Evolutionary conservation across 2,329 filamentous ascomycete genomes (phyloP).

Genomic region (Tolypocladium capitatum): DNA sequence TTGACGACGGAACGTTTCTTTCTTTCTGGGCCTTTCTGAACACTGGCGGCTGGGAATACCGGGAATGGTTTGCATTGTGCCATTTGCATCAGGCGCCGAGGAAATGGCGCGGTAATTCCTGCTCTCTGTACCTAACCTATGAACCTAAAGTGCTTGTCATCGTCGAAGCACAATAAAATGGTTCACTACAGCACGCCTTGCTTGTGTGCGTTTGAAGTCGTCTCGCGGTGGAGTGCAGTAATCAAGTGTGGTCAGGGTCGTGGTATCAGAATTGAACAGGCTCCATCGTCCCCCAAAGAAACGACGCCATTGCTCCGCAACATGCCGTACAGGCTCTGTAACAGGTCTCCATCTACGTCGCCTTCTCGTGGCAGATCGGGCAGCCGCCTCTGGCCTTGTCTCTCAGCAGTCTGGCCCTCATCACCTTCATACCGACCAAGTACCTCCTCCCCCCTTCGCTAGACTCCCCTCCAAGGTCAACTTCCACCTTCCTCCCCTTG

Average conservation of each 20-base stretch:
- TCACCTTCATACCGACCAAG: conserved; percentile 76
- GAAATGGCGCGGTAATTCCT: conserved; percentile 1
- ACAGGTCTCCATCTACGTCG: neutral
- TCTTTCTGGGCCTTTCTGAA: neutral
- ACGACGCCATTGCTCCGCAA: neutral
- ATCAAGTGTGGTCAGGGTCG: too few relatives aligned
- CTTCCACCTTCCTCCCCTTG: conserved; percentile 31
- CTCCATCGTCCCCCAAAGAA: conserved; percentile 2
- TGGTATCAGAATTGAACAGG: neutral
- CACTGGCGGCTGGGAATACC: neutral
- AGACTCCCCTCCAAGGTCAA: conserved; percentile 29
- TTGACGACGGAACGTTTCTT: neutral
- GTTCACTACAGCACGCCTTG: too few relatives aligned
- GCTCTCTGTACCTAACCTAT: conserved; percentile 4
- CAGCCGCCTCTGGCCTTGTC: conserved; percentile 56
- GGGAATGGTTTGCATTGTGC: conserved; percentile 2
- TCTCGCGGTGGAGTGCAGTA: neutral
- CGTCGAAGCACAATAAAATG: neutral
- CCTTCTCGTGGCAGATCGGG: conserved; percentile 36
- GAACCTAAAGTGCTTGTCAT: neutral
- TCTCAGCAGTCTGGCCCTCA: conserved; percentile 64
- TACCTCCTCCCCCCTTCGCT: conserved; percentile 36
- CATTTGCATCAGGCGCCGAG: neutral
- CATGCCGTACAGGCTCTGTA: neutral
- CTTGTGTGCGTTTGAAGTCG: neutral